Percentiles rank a stretch among this genome's conserved stretches.
Conservation (phyloP, 805 yeast species). For the Myxozyma lipomycoides region DNA sequence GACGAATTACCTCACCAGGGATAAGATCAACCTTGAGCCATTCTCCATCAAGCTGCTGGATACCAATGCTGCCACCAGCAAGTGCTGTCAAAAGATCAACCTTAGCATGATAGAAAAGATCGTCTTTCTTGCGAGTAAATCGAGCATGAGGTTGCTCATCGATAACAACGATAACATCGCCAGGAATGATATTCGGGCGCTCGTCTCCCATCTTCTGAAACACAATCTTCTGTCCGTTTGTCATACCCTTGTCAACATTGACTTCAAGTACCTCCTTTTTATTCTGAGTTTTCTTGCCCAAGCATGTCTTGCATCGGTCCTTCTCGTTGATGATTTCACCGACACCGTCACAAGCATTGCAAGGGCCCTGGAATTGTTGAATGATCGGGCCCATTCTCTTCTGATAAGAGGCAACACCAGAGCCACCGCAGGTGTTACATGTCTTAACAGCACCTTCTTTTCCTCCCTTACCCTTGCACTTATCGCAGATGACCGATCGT, state of each 20-base stretch:
- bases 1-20: slow-evolving; percentile 91
- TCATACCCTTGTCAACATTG: slow-evolving; percentile 95
- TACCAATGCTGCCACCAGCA: slow-evolving; percentile 89
- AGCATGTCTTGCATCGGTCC: slow-evolving; percentile 83
- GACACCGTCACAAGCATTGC: slow-evolving; percentile 88
- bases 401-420: slow-evolving; percentile 85
- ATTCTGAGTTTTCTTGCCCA: slow-evolving; percentile 78
- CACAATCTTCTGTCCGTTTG: slow-evolving; percentile 82
- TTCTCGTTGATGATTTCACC: slow-evolving; percentile 85
- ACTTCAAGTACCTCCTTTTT: slow-evolving; percentile 94
- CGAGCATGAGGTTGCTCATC: slow-evolving; percentile 82
- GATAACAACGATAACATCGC: slow-evolving; percentile 90
- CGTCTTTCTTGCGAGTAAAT: slow-evolving; percentile 86
- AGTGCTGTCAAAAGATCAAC: slow-evolving; percentile 89
- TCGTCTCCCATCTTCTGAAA: slow-evolving; percentile 98
- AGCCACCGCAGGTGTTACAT: slow-evolving; percentile 85
- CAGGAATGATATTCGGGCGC: slow-evolving; percentile 90
- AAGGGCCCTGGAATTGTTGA: slow-evolving; percentile 92
- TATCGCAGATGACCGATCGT: slow-evolving; percentile 81
- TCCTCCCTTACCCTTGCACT: slow-evolving; percentile 96
- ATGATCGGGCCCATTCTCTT: slow-evolving; percentile 99
- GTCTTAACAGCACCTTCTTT: slow-evolving; percentile 82
- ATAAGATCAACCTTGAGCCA: slow-evolving; percentile 75
- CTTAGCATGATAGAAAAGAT: slow-evolving; percentile 78
- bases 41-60: slow-evolving; percentile 89